phyloP scores from a whole-genome alignment of 805 yeast species.

The Pichia rugopelliculosa region DNA sequence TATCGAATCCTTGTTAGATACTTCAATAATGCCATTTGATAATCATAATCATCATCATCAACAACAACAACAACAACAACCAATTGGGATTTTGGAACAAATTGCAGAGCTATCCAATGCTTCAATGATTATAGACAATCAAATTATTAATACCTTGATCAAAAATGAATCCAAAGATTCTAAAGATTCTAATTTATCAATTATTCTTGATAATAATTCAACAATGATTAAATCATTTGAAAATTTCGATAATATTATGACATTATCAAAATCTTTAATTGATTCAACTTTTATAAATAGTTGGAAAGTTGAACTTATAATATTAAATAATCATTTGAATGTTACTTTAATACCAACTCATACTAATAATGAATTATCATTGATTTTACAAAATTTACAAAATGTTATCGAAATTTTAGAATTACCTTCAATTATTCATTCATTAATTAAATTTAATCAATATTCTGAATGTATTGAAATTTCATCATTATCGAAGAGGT shows the following conservation, averaged over 20 bases:
- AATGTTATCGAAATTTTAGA: slow-evolving; percentile 72
- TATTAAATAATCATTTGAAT: neutral
- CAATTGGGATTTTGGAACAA: slow-evolving; percentile 36
- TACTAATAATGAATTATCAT: slow-evolving; percentile 16
- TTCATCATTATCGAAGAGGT: slow-evolving; percentile 62
- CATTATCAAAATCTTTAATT: neutral
- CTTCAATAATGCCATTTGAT: slow-evolving; percentile 16
- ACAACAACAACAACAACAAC: neutral
- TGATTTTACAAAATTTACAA: slow-evolving; percentile 55
- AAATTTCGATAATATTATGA: slow-evolving; percentile 1
- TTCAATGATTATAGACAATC: slow-evolving; percentile 3
- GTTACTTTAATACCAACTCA: neutral
- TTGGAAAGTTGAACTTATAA: neutral
- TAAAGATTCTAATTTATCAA: slow-evolving; percentile 28
- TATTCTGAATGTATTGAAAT: slow-evolving; percentile 87
- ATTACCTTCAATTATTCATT: slow-evolving; percentile 71
- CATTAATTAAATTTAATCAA: slow-evolving; percentile 81
- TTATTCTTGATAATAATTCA: slow-evolving; percentile 30
- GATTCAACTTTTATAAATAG: neutral
- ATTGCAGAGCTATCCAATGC: slow-evolving; percentile 54
- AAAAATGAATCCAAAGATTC: neutral
- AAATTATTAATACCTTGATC: neutral
- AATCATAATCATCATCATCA: neutral
- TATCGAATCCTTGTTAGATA: slow-evolving; percentile 28
- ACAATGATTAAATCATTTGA: slow-evolving; percentile 1